Base-by-base conservation (phyloP, 805 yeast genomes). In the Suhomyces faveliae region DNA sequence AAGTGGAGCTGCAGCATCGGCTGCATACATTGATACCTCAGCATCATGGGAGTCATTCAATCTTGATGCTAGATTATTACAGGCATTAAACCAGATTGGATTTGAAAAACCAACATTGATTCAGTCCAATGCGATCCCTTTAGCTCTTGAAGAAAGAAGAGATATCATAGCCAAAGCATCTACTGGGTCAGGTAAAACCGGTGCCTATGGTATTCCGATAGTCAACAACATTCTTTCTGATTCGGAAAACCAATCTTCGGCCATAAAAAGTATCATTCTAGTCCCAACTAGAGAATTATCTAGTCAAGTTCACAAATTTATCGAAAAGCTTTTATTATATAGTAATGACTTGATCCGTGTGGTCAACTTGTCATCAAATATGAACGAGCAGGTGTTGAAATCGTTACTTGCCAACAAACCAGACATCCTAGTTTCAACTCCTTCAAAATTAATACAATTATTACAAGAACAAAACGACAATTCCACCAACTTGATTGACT, bases 121-220 rank as follows among this genome's bases (percentile, higher is more conserved):
- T 46, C 99, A 94, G 69, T 79, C 95, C 7, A 84, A 84, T 61
- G 87, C 96, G n/a, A 89, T 94, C 50, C 96, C 96, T 38, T 71
- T 94, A 43, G 97, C 99, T 0, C 69, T 94, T 45, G 87, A 89
- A 54, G 94, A 92, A 56, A 87, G 85, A 62, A 85, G 90, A 70
- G 97, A 92, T 64, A 86, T 92, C 53, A 85, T 92, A 41, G 97
- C 97, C 33, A 84, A 87, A 62, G 97, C 98, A 5, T 83, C 89
- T 21, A 92, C 99, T 0, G 99, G 99, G 3, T 87, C 96, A 7
- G 98, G 98, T 54, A 92, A 92, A 67, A 92, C 98, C 0, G 87
- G 89, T 9, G 96, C 97, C 1, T 92, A 92, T 63, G 69, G 85
- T 53, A 78, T 92, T 42, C 99, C 99, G 5, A 84, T 94, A 13